Base-by-base conservation (phyloP, 768 basidiomycete genomes). In the Lactarius tabidus region DNA sequence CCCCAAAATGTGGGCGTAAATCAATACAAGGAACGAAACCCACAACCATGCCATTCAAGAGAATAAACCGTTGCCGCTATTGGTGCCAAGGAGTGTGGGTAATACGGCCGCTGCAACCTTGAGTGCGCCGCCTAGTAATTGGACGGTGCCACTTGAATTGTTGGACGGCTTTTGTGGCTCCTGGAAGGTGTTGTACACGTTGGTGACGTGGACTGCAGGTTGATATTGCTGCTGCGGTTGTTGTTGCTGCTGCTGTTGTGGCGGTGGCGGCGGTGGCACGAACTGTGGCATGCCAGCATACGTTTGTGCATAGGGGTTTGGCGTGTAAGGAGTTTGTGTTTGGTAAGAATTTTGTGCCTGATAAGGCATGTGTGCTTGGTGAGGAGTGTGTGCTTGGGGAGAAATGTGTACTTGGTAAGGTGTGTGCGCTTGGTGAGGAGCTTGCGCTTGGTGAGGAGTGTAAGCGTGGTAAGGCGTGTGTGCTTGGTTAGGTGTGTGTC, bases 71-170 rank as follows among this genome's bases (percentile, higher is more conserved):
- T 15, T n/a, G 41, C 15, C 20, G 31, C 51, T 9, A 39, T 1
- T 1, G 31, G 6, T 18, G 10, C n/a, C 35, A 5, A 8, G 33
- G 31, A 59, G 3, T 12, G 45, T 23, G 14, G 64, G 35, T 8
- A 65, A 10, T 3, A 60, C 8, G 2, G 54, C 12, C 18, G 35
- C 59, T 6, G 64, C 64, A 6, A 60, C 10, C 43, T 65, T 65
- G 53, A 65, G 36, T 26, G 54, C 64, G 3, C 64, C 64, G 14
- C 59, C 59, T 28, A 65, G 29, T 31, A 65, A n/a, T 2, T 29
- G 23, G 26, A 57, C 17, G 29, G 43, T 26, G 23, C n/a, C 35
- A 23, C 39, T 39, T 17, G 38, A 1, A 9, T 57, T 15, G 6
- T 12, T 0, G 12, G 57, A 23, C 18, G 31, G n/a, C n/a, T 33